Evolutionary conservation across 768 basidiomycete genomes (phyloP).

Genomic region (Lactifluus pinguis): DNA sequence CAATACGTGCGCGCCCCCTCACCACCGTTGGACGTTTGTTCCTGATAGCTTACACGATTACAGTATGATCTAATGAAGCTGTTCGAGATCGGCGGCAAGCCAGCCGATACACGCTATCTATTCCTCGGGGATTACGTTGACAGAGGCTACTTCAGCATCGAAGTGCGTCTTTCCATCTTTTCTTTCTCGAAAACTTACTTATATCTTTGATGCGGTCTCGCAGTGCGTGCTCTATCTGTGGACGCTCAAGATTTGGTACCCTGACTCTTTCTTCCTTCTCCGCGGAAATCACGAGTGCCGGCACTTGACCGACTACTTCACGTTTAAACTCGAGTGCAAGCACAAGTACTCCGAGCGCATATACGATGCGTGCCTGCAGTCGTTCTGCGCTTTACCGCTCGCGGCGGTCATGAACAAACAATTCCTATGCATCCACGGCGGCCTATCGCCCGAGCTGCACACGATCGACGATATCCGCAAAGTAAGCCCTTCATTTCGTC

Average conservation of each 20-base stretch:
- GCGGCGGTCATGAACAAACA: constrained; percentile 99
- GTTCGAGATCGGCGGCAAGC: constrained; percentile 71
- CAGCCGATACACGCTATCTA: constrained; percentile 62
- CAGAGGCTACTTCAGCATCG: constrained; percentile 68
- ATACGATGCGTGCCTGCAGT: constrained; percentile 96
- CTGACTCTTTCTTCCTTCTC: constrained; percentile 89
- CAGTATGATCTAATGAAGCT: constrained; percentile 75
- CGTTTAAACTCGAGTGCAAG: constrained; percentile 98
- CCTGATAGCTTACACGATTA: constrained; percentile 3
- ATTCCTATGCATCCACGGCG: constrained; percentile 97
- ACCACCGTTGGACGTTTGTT: neutral
- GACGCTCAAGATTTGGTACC: constrained; percentile 99
- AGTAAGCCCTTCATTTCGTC: constrained; percentile 36
- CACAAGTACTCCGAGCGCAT: constrained; percentile 97
- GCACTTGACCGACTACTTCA: constrained; percentile 97
- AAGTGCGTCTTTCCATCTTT: constrained; percentile 31
- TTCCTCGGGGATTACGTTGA: constrained; percentile 74
- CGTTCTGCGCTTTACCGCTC: constrained; percentile 89
- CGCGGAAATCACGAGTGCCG: constrained; percentile 99
- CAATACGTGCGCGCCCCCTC: constrained; percentile 73
- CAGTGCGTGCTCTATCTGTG: constrained; percentile 97
- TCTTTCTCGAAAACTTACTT: neutral
- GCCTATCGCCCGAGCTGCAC: constrained; percentile 88
- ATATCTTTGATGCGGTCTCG: constrained; percentile 5
- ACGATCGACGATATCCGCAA: constrained; percentile 90